These are phyloP conservation scores for Malassezia furfur DNA, from an alignment of 1,284 basidiomycete species.

Conservation along the genomic window DNA sequence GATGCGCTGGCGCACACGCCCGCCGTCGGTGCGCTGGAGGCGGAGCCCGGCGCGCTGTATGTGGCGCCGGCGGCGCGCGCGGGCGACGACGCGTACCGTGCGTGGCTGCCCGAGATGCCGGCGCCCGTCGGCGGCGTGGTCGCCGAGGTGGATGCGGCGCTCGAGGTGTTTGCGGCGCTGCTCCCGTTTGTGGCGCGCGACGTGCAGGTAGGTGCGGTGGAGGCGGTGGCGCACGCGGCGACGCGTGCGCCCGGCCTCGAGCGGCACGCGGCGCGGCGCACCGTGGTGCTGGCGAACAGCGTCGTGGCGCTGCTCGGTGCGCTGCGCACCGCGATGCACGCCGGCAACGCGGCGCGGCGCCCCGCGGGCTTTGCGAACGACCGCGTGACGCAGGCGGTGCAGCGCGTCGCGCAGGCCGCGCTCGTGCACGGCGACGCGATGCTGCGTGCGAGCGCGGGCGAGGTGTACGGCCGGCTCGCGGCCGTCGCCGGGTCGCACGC, in stretches of 20 bases:
- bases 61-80: constrained; percentile 1
- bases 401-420: constrained; percentile 71
- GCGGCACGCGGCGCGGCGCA: constrained; percentile 75
- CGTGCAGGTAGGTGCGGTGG: constrained; percentile 61
- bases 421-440: constrained; percentile 70
- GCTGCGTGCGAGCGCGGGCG: constrained; percentile 71
- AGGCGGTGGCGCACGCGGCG: constrained; percentile 56
- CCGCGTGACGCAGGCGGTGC: constrained; percentile 62
- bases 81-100: constrained; percentile 16
- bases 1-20: constrained; percentile 69
- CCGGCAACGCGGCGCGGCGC: constrained; percentile 20
- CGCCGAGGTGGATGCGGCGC: constrained; percentile 75
- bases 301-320: constrained; percentile 70
- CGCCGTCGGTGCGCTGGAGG: constrained; percentile 72
- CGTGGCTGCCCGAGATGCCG: constrained; percentile 52
- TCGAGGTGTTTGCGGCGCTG: constrained; percentile 69
- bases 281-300: constrained; percentile 74
- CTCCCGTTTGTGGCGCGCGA: constrained; percentile 68
- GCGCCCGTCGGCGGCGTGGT: constrained; percentile 66
- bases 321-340: constrained; percentile 52
- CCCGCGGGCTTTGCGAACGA: constrained; percentile 52
- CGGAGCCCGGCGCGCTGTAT: constrained; percentile 72
- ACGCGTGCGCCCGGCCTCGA: constrained; percentile 71
- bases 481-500: constrained; percentile 75
- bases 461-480: constrained; percentile 78